Conservation (phyloP, 257 asterid species). For the Cynanchum wilfordii region DNA sequence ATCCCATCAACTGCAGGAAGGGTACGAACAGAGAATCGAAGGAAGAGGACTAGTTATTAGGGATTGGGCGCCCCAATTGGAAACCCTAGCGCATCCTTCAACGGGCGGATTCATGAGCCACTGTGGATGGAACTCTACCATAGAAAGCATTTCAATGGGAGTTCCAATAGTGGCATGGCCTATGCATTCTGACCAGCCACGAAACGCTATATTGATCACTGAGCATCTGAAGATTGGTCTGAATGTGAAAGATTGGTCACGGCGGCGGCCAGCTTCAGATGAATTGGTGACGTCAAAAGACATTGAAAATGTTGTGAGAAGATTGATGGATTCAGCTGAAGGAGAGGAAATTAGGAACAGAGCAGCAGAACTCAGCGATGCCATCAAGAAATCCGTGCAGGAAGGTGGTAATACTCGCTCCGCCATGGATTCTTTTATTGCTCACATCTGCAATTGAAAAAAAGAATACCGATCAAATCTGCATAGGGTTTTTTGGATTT, state of each 20-base stretch:
- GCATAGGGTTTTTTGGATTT: too few species aligned
- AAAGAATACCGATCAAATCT: too few species aligned
- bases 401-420: not conserved
- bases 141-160: constrained; percentile 26
- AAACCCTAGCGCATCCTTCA: constrained; percentile 17
- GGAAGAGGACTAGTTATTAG: constrained; percentile 20
- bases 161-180: constrained; percentile 32
- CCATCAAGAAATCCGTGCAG: constrained; percentile 15
- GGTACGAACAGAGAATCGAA: constrained; percentile 17
- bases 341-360: constrained; percentile 28
- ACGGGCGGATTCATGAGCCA: constrained; percentile 29
- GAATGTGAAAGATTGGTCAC: constrained; percentile 15
- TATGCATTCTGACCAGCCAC: constrained; percentile 26
- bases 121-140: constrained; percentile 28
- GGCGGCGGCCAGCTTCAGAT: not conserved
- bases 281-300: constrained; percentile 17
- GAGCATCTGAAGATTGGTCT: constrained; percentile 15
- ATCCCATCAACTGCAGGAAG: constrained; percentile 16
- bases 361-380: constrained; percentile 14
- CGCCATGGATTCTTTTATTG: constrained; percentile 15
- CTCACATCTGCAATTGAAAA: constrained; percentile 1
- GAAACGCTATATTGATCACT: constrained; percentile 17
- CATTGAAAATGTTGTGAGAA: constrained; percentile 21
- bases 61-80: constrained; percentile 30
- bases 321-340: constrained; percentile 23